phyloP scores from a whole-genome alignment of 306 rosid genomes.

The Hylodesmum podocarpum region DNA sequence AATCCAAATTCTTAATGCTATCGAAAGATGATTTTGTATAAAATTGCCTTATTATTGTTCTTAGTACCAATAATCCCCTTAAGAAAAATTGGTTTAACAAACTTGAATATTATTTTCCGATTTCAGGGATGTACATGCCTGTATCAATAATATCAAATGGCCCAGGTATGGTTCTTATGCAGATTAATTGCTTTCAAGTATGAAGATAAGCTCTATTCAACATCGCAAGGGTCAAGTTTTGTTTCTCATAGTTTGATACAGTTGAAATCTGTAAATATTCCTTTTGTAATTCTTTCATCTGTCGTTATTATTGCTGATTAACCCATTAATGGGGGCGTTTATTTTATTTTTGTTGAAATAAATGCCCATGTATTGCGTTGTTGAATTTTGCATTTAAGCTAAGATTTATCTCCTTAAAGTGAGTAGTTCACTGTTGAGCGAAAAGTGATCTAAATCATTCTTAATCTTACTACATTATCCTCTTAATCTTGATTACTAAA shows the following conservation, averaged over 20 bases:
- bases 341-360: conserved; percentile 35
- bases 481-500: too few species aligned
- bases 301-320: conserved; percentile 15
- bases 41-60: background rate
- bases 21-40: background rate
- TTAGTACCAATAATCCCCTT: background rate
- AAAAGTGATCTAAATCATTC: background rate
- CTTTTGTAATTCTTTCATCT: background rate
- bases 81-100: background rate
- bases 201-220: conserved; percentile 20
- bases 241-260: conserved; percentile 10
- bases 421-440: background rate
- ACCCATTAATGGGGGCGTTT: conserved; percentile 11
- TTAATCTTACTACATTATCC: background rate
- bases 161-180: conserved; percentile 39
- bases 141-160: background rate
- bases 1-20: background rate
- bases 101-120: background rate
- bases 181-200: conserved; percentile 21
- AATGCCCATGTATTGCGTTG: conserved; percentile 33
- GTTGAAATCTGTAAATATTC: conserved; percentile 50
- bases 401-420: background rate
- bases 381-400: conserved; percentile 28
- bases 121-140: background rate
- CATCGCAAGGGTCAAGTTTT: conserved; percentile 33